Evolutionary conservation across 306 rosid species (phyloP).

Genomic region (Cajanus cajan): DNA sequence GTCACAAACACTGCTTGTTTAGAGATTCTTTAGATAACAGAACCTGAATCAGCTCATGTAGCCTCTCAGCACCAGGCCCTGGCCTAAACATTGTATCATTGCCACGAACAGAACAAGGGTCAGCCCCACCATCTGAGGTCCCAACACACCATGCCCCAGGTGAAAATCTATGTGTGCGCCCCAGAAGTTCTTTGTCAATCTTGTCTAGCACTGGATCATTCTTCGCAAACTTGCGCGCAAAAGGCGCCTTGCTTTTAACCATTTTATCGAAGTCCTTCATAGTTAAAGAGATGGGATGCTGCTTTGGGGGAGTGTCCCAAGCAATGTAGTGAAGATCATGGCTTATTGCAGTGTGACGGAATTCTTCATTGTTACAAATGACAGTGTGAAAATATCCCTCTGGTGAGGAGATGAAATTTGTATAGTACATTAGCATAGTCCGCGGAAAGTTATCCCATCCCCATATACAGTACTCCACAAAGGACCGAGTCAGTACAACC

Average conservation of each 20-base stretch:
- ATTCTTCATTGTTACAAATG: constrained; percentile 72
- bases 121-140: constrained; percentile 56
- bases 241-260: constrained; percentile 84
- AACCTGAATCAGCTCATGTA: constrained; percentile 54
- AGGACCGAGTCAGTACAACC: constrained; percentile 80
- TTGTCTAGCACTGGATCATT: constrained; percentile 77
- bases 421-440: constrained; percentile 81
- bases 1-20: constrained; percentile 71
- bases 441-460: constrained; percentile 98
- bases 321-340: constrained; percentile 99
- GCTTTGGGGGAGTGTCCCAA: constrained; percentile 99
- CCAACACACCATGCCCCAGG: constrained; percentile 92
- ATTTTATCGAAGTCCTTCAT: constrained; percentile 77
- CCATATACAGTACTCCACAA: constrained; percentile 89
- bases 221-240: constrained; percentile 85
- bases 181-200: constrained; percentile 83
- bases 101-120: constrained; percentile 74
- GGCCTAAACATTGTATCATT: constrained; percentile 69
- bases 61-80: constrained; percentile 79
- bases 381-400: constrained; percentile 93
- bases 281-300: constrained; percentile 74
- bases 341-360: constrained; percentile 60
- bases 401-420: constrained; percentile 88
- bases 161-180: constrained; percentile 63
- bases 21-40: constrained; percentile 62